phyloP scores from a whole-genome alignment of 2,329 filamentous ascomycete species.

The Ampelomyces quisqualis region DNA sequence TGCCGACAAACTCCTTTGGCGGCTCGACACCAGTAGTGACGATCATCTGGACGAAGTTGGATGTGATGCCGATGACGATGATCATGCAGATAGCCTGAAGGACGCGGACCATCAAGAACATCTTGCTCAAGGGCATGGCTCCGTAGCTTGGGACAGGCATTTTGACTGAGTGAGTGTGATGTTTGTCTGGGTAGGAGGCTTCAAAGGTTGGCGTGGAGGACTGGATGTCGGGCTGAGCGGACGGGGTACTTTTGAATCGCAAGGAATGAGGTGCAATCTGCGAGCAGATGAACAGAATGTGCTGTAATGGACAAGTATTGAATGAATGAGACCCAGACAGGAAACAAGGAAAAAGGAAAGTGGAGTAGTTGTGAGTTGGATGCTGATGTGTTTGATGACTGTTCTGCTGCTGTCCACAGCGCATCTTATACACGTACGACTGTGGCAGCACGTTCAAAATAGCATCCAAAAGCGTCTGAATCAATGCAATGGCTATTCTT shows the following conservation, averaged over 20 bases:
- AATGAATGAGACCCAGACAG: conserved; percentile 28
- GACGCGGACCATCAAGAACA: conserved; percentile 72
- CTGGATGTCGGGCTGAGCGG: conserved; percentile 20
- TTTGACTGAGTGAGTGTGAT: conserved; percentile 30
- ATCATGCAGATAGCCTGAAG: conserved; percentile 72
- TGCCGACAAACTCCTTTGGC: conserved; percentile 73
- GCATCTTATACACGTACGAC: conserved; percentile 32
- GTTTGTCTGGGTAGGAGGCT: conserved; percentile 4
- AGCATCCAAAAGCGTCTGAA: conserved; percentile 21
- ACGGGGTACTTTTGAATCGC: conserved; percentile 24
- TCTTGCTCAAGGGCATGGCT: conserved; percentile 67
- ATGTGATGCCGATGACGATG: conserved; percentile 74
- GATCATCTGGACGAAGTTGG: conserved; percentile 80
- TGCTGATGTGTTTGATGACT: conserved; percentile 39
- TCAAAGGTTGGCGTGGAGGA: conserved; percentile 20
- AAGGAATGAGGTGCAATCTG: conserved; percentile 39
- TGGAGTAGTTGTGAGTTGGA: conserved; percentile 34
- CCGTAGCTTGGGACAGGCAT: conserved; percentile 64
- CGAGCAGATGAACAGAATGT: conserved; percentile 40
- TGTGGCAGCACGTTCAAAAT: conserved; percentile 20
- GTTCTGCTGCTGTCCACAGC: conserved; percentile 15
- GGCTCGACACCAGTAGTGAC: conserved; percentile 64
- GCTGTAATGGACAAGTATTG: conserved; percentile 11
- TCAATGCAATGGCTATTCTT: conserved; percentile 39
- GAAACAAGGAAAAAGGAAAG: conserved; percentile 40